These are phyloP conservation scores for Craterostigma plantagineum DNA, from an alignment of 257 asterid species.

Conservation along the genomic window DNA sequence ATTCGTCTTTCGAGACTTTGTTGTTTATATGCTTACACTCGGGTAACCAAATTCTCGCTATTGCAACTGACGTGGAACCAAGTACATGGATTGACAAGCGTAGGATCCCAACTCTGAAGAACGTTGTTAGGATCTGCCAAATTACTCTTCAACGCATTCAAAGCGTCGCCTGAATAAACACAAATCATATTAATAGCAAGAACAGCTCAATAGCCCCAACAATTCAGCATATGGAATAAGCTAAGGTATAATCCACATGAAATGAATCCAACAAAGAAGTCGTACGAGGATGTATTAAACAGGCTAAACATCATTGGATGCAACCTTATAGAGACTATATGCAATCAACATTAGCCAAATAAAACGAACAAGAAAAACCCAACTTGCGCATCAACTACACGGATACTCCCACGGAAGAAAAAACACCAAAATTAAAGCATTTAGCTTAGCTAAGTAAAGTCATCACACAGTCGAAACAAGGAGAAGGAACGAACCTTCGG, in stretches of 20 bases:
- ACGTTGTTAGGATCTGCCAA: slow-evolving; percentile 82
- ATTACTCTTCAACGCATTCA: slow-evolving; percentile 58
- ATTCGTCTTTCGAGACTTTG: too few species aligned
- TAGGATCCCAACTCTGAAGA: slow-evolving; percentile 93
- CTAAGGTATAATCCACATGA: not conserved
- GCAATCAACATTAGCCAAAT: too few species aligned
- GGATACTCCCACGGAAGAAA: too few species aligned
- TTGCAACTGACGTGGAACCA: slow-evolving; percentile 97
- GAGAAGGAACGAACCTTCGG: slow-evolving; percentile 45
- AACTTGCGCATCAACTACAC: not conserved
- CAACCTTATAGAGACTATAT: too few species aligned
- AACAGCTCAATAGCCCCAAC: slow-evolving; percentile 3
- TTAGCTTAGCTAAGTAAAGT: too few species aligned
- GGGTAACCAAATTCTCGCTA: slow-evolving; percentile 58
- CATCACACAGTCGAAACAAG: not conserved
- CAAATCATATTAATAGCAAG: slow-evolving; percentile 5
- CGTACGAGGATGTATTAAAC: too few species aligned
- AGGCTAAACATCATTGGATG: too few species aligned
- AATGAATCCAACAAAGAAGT: not conserved
- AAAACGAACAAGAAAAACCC: too few species aligned
- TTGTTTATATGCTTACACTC: slow-evolving; percentile 94
- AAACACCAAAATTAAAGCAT: not conserved
- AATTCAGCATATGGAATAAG: too few species aligned
- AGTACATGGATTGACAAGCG: slow-evolving; percentile 94
- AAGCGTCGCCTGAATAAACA: slow-evolving; percentile 69